Evolutionary conservation across 306 rosid genomes (phyloP), one percentile per base, ranked within the genome.

Genomic region (Astragalus membranaceus): DNA sequence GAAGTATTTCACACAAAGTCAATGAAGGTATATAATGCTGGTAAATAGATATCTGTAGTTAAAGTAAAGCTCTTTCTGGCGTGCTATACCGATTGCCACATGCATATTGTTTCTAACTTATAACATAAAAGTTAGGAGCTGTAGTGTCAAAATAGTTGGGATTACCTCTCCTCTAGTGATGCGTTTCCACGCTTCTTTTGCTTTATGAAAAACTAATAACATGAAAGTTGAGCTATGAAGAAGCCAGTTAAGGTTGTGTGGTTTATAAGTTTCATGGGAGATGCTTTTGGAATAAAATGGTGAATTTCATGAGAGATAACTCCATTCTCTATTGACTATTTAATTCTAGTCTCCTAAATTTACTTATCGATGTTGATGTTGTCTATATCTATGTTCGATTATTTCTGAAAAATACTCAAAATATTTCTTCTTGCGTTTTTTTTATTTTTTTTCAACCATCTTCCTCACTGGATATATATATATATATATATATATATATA

Each of bases 21-120:
- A 63, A 20, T 57, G 78, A 72, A 82, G 96, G 98, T 90, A 81
- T 55, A 67, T 55, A 67, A n/a, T 62, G 12, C 57, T 75, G 30
- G 59, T 58, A 44, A 57, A 52, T 66, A 29, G 69, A 69, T 61
- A 59, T 48, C 59, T 56, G 4, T 61, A 64, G 46, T 58, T 52
- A 11, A 48, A 72, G 29, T 52, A 11, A 48, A 72, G 29, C 46
- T 60, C 48, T 41, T 58, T 36, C 43, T 56, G 52, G 43, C 46
- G 33, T 44, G 39, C 39, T 65, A 26, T 75, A 26, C 17, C 52
- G 30, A 37, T 48, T 73, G 10, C 76, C 12, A 33, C 47, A 32
- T 47, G 53, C 76, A 59, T 54, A 49, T 49, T 50, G 7, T 13
- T 67, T 44, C n/a, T 53, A 26, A 26, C 30, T 26, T 26, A 26